Evolutionary conservation across 2,329 filamentous ascomycete genomes (phyloP).

Genomic region (Cladosporium sp.): DNA sequence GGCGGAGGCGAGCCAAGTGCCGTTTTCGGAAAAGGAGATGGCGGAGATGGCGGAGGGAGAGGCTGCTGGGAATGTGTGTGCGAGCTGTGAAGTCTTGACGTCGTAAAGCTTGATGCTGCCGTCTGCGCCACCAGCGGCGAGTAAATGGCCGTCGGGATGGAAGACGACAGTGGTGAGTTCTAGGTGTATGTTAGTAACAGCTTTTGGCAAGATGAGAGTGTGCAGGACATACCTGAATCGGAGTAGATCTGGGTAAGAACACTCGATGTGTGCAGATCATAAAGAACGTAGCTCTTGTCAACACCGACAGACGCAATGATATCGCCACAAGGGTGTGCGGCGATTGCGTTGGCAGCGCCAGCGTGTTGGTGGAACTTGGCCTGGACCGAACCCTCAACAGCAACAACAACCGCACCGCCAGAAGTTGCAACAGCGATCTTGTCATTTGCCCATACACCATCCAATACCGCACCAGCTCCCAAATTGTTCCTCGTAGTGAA

Average conservation of each 20-base stretch:
- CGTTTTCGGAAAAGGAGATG: slow-evolving; percentile 89
- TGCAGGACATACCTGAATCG: slow-evolving; percentile 63
- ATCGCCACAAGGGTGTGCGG: slow-evolving; percentile 75
- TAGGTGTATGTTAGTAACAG: slow-evolving; percentile 34
- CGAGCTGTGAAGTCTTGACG: slow-evolving; percentile 70
- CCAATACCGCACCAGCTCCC: slow-evolving; percentile 63
- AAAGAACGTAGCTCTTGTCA: slow-evolving; percentile 90
- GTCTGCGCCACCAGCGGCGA: slow-evolving; percentile 74
- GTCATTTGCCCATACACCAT: slow-evolving; percentile 59
- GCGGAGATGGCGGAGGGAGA: slow-evolving; percentile 63
- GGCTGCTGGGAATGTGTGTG: slow-evolving; percentile 61
- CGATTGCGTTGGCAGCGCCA: slow-evolving; percentile 70
- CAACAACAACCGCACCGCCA: slow-evolving; percentile 75
- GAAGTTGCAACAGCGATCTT: slow-evolving; percentile 69
- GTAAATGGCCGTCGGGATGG: slow-evolving; percentile 93
- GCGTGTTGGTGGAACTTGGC: slow-evolving; percentile 75
- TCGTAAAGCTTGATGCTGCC: slow-evolving; percentile 87
- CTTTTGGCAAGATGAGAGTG: slow-evolving; percentile 7
- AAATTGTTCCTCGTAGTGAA: slow-evolving; percentile 63
- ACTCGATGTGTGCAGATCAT: slow-evolving; percentile 66
- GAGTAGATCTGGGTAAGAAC: slow-evolving; percentile 74
- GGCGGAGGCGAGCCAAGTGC: slow-evolving; percentile 86
- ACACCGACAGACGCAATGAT: slow-evolving; percentile 81
- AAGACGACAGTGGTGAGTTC: slow-evolving; percentile 75
- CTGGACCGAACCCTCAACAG: slow-evolving; percentile 63